Conservation (phyloP, 257 asterid genomes). For the Agastache rugosa region DNA sequence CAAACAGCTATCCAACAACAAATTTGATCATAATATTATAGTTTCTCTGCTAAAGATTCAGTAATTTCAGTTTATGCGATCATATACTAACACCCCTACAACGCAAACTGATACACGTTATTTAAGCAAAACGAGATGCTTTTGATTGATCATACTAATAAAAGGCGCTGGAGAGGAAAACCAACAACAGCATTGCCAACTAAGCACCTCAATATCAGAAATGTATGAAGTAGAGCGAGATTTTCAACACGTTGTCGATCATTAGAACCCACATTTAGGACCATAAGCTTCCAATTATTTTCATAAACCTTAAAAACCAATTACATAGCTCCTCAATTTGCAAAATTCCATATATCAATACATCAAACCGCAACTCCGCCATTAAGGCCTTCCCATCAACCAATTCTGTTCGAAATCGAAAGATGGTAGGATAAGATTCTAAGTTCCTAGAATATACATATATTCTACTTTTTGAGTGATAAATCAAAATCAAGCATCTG, state of each 20-base stretch:
- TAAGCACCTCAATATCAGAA: constrained; percentile 14
- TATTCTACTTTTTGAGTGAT: background rate
- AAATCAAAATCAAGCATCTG: constrained; percentile 30
- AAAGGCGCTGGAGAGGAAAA: background rate
- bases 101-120: background rate
- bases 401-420: background rate
- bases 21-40: background rate
- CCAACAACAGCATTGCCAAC: background rate
- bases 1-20: constrained; percentile 16
- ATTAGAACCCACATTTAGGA: constrained; percentile 20
- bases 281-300: constrained; percentile 2
- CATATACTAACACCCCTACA: constrained; percentile 15
- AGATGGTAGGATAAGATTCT: background rate
- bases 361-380: constrained; percentile 18
- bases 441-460: background rate
- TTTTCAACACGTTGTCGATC: constrained; percentile 12
- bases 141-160: background rate
- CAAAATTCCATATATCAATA: background rate
- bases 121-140: constrained; percentile 12
- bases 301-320: constrained; percentile 16
- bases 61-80: background rate
- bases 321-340: background rate
- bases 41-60: background rate
- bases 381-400: background rate
- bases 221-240: constrained; percentile 1